Base-by-base conservation (phyloP, 169 alveolate species). In the Cystoisospora suis region DNA sequence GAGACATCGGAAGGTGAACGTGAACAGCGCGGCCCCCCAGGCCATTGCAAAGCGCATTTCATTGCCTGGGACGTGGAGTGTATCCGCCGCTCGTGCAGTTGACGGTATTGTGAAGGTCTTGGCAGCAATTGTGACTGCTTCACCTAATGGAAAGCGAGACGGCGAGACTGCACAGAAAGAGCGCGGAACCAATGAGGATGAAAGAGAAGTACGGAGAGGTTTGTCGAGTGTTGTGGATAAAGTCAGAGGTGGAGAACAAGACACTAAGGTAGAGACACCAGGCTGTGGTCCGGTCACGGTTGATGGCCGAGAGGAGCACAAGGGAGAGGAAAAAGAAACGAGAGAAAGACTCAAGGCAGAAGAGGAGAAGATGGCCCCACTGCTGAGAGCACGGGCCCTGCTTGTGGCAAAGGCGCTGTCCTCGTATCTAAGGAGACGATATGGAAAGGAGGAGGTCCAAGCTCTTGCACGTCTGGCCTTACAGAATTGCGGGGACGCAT, bases 381-480 rank as follows among this genome's bases (percentile, higher is more conserved):
- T 72, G 38, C 83, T 72, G 32, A 1, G 42, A 34, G 83, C 42
- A 27, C 6, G 83, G 32, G 49, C 83, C 56, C 83, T 72, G 23
- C 1, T 38, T 40, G 56, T 40, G 32, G 83, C 83, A 20, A 72
- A 40, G 32, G 34, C 36, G 42, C 53, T 72, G 27, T 34, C 46
- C 29, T 12, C 56, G 23, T 72, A 72, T 17, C 32, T 72, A 34
- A 38, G 17, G 40, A 72, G 42, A 5, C 83, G 27, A 46, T 72
- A 72, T 34, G 83, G 83, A n/a, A 53, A n/a, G 27, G 83, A 34
- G 1, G 83, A 72, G 27, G 42, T 72, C 47, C 56, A 72, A 0
- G 83, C 83, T 2, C 83, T 72, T n/a, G 83, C 83, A 3, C 46
- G 56, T 17, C 23, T 40, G 56, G 83, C 83, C 7, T 34, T 34